Evolutionary conservation across 2,329 filamentous ascomycete species (phyloP).

Genomic region (Dothideomycetes sp.): DNA sequence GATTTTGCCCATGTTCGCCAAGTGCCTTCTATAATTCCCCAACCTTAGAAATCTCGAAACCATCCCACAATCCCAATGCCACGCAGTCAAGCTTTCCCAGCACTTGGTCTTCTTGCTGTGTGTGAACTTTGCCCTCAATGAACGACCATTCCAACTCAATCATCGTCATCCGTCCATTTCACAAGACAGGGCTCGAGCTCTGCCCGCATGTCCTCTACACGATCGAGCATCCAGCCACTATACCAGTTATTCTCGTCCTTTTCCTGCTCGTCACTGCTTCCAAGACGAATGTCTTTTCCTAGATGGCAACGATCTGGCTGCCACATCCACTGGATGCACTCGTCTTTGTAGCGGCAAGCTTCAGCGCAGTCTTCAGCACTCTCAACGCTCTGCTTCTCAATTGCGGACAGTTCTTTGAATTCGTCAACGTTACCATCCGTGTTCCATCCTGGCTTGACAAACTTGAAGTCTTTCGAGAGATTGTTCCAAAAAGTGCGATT

Average conservation of each 20-base stretch:
- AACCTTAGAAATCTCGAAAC: background rate
- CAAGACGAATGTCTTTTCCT: constrained; percentile 20
- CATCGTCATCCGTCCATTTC: constrained; percentile 12
- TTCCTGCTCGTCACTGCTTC: constrained; percentile 20
- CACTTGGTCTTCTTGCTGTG: constrained; percentile 5
- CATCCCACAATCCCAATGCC: background rate
- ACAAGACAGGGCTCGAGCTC: constrained; percentile 14
- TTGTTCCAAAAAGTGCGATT: constrained; percentile 24
- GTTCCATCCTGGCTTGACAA: constrained; percentile 12
- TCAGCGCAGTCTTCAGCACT: constrained; percentile 18
- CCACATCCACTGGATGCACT: constrained; percentile 26
- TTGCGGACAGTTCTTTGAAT: constrained; percentile 13
- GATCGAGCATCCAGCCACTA: constrained; percentile 20
- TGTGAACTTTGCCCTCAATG: background rate
- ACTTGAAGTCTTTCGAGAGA: constrained; percentile 17
- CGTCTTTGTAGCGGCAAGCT: constrained; percentile 16
- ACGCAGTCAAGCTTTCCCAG: constrained; percentile 3
- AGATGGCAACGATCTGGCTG: constrained; percentile 21
- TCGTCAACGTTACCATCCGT: constrained; percentile 9
- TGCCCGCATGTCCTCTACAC: constrained; percentile 15
- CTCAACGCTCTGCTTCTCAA: constrained; percentile 16
- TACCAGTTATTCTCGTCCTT: constrained; percentile 19
- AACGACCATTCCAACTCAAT: background rate
- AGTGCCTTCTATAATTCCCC: background rate
- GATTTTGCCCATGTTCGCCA: no score